Conservation (phyloP, 345 rosid genomes). For the Carallia brachiata region DNA sequence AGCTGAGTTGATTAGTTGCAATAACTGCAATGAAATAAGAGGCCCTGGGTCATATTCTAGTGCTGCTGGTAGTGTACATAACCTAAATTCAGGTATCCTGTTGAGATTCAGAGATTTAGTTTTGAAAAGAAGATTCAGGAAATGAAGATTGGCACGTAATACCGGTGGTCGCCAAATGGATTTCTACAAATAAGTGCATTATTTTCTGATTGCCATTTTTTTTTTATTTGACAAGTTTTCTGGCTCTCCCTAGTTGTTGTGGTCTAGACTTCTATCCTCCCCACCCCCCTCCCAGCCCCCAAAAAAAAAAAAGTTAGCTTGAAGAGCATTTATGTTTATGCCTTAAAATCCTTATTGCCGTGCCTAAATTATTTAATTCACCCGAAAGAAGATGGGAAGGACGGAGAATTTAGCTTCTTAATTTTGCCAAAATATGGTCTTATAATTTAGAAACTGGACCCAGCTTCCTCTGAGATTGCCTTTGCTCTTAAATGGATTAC, state of each 20-base stretch:
- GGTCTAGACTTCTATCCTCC: not conserved
- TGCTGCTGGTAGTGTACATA: constrained; percentile 31
- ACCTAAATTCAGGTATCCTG: constrained; percentile 12
- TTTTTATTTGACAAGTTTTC: not conserved
- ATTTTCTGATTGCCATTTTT: not conserved
- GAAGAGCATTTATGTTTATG: too few species aligned
- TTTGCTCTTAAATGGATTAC: constrained; percentile 22
- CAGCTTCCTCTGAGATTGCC: not conserved
- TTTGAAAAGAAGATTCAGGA: not conserved
- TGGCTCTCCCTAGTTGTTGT: not conserved
- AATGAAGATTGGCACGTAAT: too few species aligned
- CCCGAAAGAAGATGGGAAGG: too few species aligned
- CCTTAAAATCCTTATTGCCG: too few species aligned
- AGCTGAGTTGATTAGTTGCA: constrained; percentile 25
- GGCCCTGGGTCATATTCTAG: not conserved
- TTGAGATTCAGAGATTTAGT: constrained; percentile 4
- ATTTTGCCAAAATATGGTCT: too few species aligned
- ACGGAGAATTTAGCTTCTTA: too few species aligned
- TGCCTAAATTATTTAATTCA: too few species aligned
- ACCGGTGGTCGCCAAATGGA: too few species aligned
- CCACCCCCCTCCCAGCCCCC: too few species aligned
- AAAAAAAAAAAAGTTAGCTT: too few species aligned
- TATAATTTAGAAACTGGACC: too few species aligned
- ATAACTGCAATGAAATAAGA: constrained; percentile 26
- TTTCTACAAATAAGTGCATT: not conserved